Conservation (phyloP, 768 basidiomycete genomes). For the Mycena filopes region DNA sequence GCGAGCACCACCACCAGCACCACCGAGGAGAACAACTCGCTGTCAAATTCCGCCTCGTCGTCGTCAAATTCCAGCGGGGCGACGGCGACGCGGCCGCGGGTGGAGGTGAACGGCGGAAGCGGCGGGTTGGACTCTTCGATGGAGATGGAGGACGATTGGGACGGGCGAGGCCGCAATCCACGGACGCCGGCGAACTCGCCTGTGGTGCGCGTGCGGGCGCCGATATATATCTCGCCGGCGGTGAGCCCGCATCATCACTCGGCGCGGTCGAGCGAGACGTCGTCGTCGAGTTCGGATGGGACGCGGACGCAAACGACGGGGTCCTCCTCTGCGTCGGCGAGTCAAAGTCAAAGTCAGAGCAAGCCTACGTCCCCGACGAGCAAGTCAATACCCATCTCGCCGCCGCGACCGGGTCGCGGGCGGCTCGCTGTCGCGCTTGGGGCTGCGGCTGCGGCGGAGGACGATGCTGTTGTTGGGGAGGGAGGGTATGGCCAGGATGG, state of each 20-base stretch:
- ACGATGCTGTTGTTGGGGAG: not conserved
- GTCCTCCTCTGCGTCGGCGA: slow-evolving; percentile 5
- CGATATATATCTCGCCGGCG: slow-evolving; percentile 32
- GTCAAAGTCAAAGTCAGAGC: not conserved
- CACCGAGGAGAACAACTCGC: not conserved
- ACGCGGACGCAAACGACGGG: slow-evolving; percentile 19
- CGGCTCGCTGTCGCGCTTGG: not conserved
- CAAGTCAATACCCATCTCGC: slow-evolving; percentile 30
- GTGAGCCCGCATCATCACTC: slow-evolving; percentile 6
- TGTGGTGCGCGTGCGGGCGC: slow-evolving; percentile 44
- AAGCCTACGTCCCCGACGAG: slow-evolving; percentile 15
- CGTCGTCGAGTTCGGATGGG: slow-evolving; percentile 32
- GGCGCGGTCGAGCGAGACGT: slow-evolving; percentile 17
- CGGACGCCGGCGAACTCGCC: slow-evolving; percentile 77
- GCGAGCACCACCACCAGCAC: slow-evolving; percentile 37
- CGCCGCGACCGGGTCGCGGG: not conserved
- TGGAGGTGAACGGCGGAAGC: slow-evolving; percentile 35
- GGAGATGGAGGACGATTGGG: slow-evolving; percentile 24
- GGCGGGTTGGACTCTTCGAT: slow-evolving; percentile 16
- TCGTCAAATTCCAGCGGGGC: slow-evolving; percentile 29
- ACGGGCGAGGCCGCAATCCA: slow-evolving; percentile 39
- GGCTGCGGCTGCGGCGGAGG: not conserved
- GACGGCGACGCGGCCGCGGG: slow-evolving; percentile 25
- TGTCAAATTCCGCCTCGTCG: slow-evolving; percentile 2
- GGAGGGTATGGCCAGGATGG: not conserved